Conservation (phyloP, 192 early-diverging fungal species). For the Funneliformis geosporum region DNA sequence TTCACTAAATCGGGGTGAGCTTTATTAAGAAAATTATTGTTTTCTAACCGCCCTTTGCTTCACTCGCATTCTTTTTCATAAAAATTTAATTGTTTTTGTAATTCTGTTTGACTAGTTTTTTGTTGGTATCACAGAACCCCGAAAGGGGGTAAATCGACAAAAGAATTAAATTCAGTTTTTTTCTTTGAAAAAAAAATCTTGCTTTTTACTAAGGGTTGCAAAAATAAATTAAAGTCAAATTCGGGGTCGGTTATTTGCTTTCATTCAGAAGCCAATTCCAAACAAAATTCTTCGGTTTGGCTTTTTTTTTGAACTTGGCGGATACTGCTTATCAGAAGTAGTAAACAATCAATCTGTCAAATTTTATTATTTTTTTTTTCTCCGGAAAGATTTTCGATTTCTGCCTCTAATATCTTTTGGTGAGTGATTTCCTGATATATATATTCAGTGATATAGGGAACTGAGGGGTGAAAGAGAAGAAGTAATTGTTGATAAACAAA, state of each 20-base stretch:
- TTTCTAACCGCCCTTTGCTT: background rate
- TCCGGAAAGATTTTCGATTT: background rate
- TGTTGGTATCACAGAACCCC: constrained; percentile 19
- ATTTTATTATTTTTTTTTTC: background rate
- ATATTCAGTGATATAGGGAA: constrained; percentile 8
- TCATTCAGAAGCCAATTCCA: background rate
- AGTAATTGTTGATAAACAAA: constrained; percentile 17
- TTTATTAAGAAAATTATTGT: background rate
- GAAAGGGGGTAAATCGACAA: constrained; percentile 14
- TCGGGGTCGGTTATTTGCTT: background rate
- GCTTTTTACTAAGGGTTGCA: background rate
- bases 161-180: background rate
- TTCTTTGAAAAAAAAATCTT: constrained; percentile 3
- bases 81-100: constrained; percentile 20
- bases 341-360: constrained; percentile 12
- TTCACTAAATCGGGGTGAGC: background rate
- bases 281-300: background rate
- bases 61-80: constrained; percentile 4
- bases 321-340: constrained; percentile 5
- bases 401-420: background rate
- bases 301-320: background rate
- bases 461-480: background rate
- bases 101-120: background rate
- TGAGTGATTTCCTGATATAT: constrained; percentile 6
- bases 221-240: constrained; percentile 13